A percentile compares a stretch with the other conserved stretches of the same genome.
These are phyloP conservation scores for Metarhizium rileyi DNA, from an alignment of 2,329 filamentous ascomycete genomes.

Conservation along the genomic window DNA sequence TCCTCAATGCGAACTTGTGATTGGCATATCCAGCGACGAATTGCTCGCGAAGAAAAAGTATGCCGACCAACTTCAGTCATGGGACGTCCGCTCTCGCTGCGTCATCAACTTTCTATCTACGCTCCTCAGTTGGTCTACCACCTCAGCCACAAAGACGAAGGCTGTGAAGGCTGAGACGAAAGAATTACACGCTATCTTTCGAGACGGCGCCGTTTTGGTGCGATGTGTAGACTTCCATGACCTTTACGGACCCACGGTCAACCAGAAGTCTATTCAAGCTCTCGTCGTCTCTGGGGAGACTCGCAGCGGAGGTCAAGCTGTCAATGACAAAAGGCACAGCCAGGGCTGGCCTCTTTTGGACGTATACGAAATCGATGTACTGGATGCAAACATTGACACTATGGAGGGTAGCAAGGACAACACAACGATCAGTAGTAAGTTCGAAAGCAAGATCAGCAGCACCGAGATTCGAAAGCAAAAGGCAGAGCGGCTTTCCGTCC, in stretches of 20 bases:
- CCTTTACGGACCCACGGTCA: slow-evolving; percentile 82
- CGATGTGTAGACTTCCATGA: slow-evolving; percentile 82
- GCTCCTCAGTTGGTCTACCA: slow-evolving; percentile 38
- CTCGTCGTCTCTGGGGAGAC: slow-evolving; percentile 87
- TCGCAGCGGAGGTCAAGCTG: slow-evolving; percentile 67
- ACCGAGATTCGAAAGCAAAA: slow-evolving; percentile 60
- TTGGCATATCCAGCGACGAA: slow-evolving; percentile 84
- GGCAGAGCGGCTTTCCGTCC: slow-evolving; percentile 5
- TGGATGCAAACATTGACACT: slow-evolving; percentile 51
- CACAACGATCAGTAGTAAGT: slow-evolving; percentile 38
- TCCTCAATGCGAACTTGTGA: slow-evolving; percentile 50
- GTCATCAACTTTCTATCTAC: slow-evolving; percentile 66
- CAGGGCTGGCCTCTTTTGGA: slow-evolving; percentile 68
- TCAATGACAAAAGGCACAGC: slow-evolving; percentile 72
- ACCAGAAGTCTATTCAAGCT: slow-evolving; percentile 65
- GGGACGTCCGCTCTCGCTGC: slow-evolving; percentile 60
- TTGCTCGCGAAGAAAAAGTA: slow-evolving; percentile 85
- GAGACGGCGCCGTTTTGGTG: slow-evolving; percentile 51
- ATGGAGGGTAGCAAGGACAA: slow-evolving; percentile 25
- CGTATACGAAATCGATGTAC: slow-evolving; percentile 81
- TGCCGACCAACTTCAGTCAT: slow-evolving; percentile 69
- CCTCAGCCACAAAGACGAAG: slow-evolving; percentile 8
- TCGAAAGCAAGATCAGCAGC: slow-evolving; percentile 82
- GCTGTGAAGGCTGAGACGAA: slow-evolving; percentile 3
- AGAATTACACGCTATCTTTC: slow-evolving; percentile 40